phyloP scores from a whole-genome alignment of 164 flowering plant species.

The Nymphaea colorata region DNA sequence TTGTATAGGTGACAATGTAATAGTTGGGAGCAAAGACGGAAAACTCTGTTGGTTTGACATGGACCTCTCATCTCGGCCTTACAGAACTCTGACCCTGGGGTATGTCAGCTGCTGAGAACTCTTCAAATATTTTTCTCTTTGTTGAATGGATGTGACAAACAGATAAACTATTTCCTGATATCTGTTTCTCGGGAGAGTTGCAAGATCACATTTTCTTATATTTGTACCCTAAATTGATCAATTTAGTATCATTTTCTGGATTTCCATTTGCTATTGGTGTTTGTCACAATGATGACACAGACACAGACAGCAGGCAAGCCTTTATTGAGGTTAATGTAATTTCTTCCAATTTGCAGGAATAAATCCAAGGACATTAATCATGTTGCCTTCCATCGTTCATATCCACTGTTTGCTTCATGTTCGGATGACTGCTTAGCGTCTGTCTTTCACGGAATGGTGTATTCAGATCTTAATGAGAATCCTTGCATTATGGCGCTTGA shows the following conservation, averaged over 20 bases:
- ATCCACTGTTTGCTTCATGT: constrained; percentile 89
- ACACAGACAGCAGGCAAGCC: too few relatives aligned
- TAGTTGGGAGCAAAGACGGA: constrained; percentile 96
- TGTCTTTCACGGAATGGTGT: constrained; percentile 96
- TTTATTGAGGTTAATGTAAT: neutral
- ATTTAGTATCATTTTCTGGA: too few relatives aligned
- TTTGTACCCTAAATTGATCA: too few relatives aligned
- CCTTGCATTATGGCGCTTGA: constrained; percentile 87
- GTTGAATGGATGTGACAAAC: too few relatives aligned
- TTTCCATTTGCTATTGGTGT: too few relatives aligned
- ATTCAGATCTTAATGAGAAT: constrained; percentile 81
- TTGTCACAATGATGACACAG: too few relatives aligned
- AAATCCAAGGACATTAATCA: constrained; percentile 78
- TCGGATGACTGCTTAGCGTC: constrained; percentile 85
- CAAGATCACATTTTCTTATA: too few relatives aligned
- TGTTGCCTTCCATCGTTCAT: constrained; percentile 78
- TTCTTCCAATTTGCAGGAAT: constrained; percentile 31
- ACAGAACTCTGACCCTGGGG: constrained; percentile 55
- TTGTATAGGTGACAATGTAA: constrained; percentile 81
- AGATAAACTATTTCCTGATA: too few relatives aligned
- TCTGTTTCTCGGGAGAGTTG: too few relatives aligned
- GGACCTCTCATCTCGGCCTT: constrained; percentile 92
- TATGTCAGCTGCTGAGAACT: constrained; percentile 20
- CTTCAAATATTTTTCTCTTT: too few relatives aligned
- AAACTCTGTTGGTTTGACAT: constrained; percentile 98